Conservation (phyloP, 1,139 yeast species). For the Suhomyces maxii region DNA sequence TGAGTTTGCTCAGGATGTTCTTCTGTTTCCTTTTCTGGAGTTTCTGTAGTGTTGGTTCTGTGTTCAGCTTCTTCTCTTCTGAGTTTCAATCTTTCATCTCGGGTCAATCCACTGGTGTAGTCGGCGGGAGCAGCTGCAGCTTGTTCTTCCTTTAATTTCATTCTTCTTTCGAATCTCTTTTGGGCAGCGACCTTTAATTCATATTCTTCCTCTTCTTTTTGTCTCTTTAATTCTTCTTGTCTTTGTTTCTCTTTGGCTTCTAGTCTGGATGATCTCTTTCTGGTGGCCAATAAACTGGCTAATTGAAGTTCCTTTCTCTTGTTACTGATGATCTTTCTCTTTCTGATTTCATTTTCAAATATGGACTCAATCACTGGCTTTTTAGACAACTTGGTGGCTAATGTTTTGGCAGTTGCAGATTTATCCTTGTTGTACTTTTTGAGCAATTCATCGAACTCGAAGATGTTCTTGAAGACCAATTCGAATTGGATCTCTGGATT, state of each 20-base stretch:
- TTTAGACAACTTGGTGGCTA: constrained; percentile 20
- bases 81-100: constrained; percentile 46
- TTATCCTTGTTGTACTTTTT: constrained; percentile 18
- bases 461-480: constrained; percentile 33
- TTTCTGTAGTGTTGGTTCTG: not conserved
- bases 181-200: constrained; percentile 34
- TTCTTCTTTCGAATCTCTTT: constrained; percentile 40
- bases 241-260: constrained; percentile 49
- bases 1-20: not conserved
- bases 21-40: not conserved
- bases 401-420: constrained; percentile 19
- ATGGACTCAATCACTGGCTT: constrained; percentile 25
- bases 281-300: constrained; percentile 46
- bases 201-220: constrained; percentile 33
- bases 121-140: constrained; percentile 16
- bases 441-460: constrained; percentile 30
- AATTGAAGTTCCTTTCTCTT: constrained; percentile 50
- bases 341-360: constrained; percentile 27
- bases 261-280: constrained; percentile 29
- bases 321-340: constrained; percentile 42
- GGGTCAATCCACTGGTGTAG: constrained; percentile 29
- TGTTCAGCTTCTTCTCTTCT: constrained; percentile 20
- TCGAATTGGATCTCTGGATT: constrained; percentile 27
- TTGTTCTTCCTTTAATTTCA: constrained; percentile 22
- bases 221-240: constrained; percentile 36